Base-by-base conservation (phyloP, 768 basidiomycete genomes). In the Dioszegia hungarica region DNA sequence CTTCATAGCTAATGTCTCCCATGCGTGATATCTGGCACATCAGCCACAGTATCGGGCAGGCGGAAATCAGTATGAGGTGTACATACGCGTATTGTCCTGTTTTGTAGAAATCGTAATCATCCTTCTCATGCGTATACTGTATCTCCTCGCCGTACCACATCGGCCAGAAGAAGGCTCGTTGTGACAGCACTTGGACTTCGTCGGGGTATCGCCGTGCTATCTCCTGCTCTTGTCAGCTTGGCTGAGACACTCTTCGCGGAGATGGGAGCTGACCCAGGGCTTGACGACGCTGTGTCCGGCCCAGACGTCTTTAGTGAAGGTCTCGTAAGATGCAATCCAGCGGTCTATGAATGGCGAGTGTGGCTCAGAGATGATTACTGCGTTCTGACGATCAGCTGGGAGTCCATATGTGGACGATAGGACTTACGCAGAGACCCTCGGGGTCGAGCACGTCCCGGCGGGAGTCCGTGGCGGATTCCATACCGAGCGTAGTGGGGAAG, bases 121-220 rank as follows among this genome's bases (percentile, higher is more conserved):
- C 59, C 45, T 39, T 43, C 54, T 74, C 71, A 54, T 74, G 73
- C 0, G 67, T 63, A 22, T 70, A 64, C 39, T 70, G 43, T n/a
- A 71, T 64, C 57, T 73, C 70, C 17, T 70, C 60, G 1, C 76
- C 76, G 34, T 70, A 65, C 76, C 76, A 77, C 54, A 74, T 66
- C 15, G 76, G 76, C 73, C 73, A 76, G 59, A 77, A 77, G 62
- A 77, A 76, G 9, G 76, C 76, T 9, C 69, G 44, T n/a, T 70
- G 61, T 15, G 51, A 57, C 22, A 77, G 52, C 11, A 77, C 76
- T 36, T 74, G 74, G 6, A 76, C 55, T 29, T 76, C 75, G 5
- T 63, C 51, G 1, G 75, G 74, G 56, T 75, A 58, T 6, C 56
- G 20, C 24, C 76, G 54, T 0, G 76, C 76, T 20, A 77, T 54